Conservation (phyloP, 371 early-diverging fungal genomes). For the Haplosporangium sp. region DNA sequence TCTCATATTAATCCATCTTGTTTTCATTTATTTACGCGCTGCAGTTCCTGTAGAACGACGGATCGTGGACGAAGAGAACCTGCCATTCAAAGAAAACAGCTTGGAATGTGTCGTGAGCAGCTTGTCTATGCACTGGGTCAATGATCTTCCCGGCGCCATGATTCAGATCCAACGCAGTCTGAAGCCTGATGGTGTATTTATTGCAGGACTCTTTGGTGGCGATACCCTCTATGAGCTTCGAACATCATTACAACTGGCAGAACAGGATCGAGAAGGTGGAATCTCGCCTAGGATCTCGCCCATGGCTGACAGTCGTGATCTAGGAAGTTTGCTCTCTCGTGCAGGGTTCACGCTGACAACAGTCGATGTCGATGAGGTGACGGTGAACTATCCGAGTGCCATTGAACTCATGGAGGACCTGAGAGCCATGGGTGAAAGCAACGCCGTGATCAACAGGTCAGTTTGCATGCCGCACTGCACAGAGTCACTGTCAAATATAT, state of each 20-base stretch:
- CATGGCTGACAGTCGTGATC: slow-evolving; percentile 89
- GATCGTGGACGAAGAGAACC: slow-evolving; percentile 86
- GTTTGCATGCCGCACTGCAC: background rate
- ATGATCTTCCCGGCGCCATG: slow-evolving; percentile 91
- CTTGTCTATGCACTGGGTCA: slow-evolving; percentile 94
- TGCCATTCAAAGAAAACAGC: slow-evolving; percentile 83
- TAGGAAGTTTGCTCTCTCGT: slow-evolving; percentile 82
- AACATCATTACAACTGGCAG: slow-evolving; percentile 91
- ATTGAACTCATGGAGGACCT: slow-evolving; percentile 93
- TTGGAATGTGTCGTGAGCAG: slow-evolving; percentile 90
- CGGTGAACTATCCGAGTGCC: slow-evolving; percentile 91
- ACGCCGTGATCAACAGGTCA: slow-evolving; percentile 86
- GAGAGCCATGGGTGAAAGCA: slow-evolving; percentile 94
- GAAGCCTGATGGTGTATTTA: slow-evolving; percentile 92
- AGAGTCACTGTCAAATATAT: background rate
- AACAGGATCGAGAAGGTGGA: slow-evolving; percentile 90
- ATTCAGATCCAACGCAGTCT: slow-evolving; percentile 84
- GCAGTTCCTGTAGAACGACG: slow-evolving; percentile 80
- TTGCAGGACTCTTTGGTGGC: slow-evolving; percentile 94
- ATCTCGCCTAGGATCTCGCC: slow-evolving; percentile 94
- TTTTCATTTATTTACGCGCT: background rate
- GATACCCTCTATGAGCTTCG: slow-evolving; percentile 93
- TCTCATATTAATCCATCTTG: background rate
- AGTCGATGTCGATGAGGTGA: slow-evolving; percentile 94
- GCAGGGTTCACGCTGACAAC: slow-evolving; percentile 92